Base-by-base conservation (phyloP, 2,329 filamentous ascomycete species). In the Cytospora schulzeri region DNA sequence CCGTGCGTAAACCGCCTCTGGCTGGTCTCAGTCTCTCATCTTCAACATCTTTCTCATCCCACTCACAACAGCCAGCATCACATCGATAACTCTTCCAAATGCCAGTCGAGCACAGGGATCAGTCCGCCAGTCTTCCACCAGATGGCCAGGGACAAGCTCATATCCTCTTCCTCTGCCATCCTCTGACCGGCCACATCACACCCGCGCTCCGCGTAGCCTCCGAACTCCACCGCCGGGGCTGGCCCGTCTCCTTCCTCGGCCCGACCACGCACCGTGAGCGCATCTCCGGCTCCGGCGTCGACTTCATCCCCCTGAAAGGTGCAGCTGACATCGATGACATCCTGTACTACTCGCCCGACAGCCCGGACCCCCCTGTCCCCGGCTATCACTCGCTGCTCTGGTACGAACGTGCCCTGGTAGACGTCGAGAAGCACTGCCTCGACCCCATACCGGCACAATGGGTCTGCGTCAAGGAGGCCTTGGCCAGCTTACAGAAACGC, bases 101-200 rank as follows among this genome's bases (percentile, higher is more conserved):
- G 60, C 48, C 53, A 51, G 45, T 17, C 60, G 9, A 38, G 11
- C 19, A 50, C 9, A 5, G 38, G 22, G 38, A 56, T 15, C 51
- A 61, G 33, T 22, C 59, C 55, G 50, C 15, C 26, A 19, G 24
- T 28, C 17, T 14, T 51, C 29, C 38, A 28, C 33, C 6, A 54
- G 48, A 50, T 12, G 38, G n/a, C 65, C 54, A 45, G 26, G 33
- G 28, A 38, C 58, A 58, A 17, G 62, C 65, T 17, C 65, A 67
- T 24, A 35, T 78, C 58, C 70, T 78, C 22, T 73, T 78, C 61
- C 68, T 73, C 50, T 73, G 73, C 62, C 75, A 78, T 60, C 69
- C 74, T 1, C 69, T 78, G 29, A 75, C 75, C 9, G 77, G 77
- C 9, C 77, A 79, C 64, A 66, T 79, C 24, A 73, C 73, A 0